These are phyloP conservation scores for Dillenia suffruticosa DNA, from an alignment of 164 flowering plant species.

Conservation along the genomic window DNA sequence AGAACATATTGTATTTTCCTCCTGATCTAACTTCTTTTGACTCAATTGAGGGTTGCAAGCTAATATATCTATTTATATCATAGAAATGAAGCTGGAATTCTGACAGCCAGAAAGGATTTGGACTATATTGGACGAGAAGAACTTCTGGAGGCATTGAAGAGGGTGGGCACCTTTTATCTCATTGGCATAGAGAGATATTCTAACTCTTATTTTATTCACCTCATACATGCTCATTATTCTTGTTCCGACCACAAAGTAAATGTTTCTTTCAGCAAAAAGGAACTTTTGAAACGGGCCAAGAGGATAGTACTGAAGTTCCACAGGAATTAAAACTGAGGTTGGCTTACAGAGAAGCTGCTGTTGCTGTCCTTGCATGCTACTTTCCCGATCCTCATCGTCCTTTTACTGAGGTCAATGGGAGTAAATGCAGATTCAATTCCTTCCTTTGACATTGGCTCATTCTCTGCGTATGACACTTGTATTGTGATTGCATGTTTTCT, in stretches of 20 bases:
- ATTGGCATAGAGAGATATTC: background rate
- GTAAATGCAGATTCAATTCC: background rate
- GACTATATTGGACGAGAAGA: conserved; percentile 92
- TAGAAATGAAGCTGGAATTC: conserved; percentile 98
- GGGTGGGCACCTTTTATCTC: conserved; percentile 41
- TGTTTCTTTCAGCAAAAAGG: conserved; percentile 86
- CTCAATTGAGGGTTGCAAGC: conserved; percentile 1
- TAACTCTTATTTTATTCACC: background rate
- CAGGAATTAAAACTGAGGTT: conserved; percentile 80
- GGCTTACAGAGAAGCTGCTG: conserved; percentile 96
- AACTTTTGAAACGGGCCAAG: conserved; percentile 95
- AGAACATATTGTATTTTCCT: conserved; percentile 69
- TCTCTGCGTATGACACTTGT: background rate
- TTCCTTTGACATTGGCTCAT: too few relatives aligned
- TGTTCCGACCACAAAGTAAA: background rate
- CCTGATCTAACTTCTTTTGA: conserved; percentile 1
- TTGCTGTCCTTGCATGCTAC: conserved; percentile 92
- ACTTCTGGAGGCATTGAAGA: conserved; percentile 82
- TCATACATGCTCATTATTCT: conserved; percentile 2
- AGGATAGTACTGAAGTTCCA: conserved; percentile 80
- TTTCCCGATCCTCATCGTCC: conserved; percentile 78
- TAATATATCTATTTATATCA: conserved; percentile 9
- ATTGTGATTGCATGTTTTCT: background rate
- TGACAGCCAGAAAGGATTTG: conserved; percentile 90
- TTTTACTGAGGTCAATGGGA: conserved; percentile 54